Evolutionary conservation across 2,329 filamentous ascomycete species (phyloP).

Genomic region (Penicillium sp.): DNA sequence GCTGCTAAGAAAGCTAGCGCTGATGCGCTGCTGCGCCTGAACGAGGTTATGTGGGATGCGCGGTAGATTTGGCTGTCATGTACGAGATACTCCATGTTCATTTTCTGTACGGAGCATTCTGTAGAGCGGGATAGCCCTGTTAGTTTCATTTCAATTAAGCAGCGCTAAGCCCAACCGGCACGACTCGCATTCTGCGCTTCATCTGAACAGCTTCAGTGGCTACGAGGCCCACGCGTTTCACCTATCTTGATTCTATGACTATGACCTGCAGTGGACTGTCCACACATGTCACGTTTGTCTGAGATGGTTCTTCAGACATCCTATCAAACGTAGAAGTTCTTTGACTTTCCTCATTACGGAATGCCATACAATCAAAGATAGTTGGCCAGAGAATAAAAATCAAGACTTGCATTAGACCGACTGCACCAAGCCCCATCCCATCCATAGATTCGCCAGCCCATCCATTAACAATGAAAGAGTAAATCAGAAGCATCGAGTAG

Average conservation of each 20-base stretch:
- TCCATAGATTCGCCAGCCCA: slow-evolving; percentile 30
- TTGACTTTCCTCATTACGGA: too few species aligned
- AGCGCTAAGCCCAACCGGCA: slow-evolving; percentile 13
- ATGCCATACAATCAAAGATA: too few species aligned
- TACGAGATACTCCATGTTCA: neutral
- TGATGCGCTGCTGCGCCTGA: slow-evolving; percentile 42
- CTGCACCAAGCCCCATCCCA: slow-evolving; percentile 28
- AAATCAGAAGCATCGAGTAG: slow-evolving; percentile 11
- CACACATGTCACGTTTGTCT: slow-evolving; percentile 16
- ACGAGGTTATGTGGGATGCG: slow-evolving; percentile 48
- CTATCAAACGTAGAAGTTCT: neutral
- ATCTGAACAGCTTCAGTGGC: slow-evolving; percentile 8
- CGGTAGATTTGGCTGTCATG: slow-evolving; percentile 17
- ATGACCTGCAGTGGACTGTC: slow-evolving; percentile 1
- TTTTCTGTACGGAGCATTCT: neutral
- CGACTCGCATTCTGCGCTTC: slow-evolving; percentile 9
- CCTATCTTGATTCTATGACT: slow-evolving; percentile 15
- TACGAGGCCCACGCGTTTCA: slow-evolving; percentile 25
- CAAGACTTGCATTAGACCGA: slow-evolving; percentile 22
- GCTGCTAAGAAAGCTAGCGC: slow-evolving; percentile 43
- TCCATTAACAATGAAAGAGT: slow-evolving; percentile 26
- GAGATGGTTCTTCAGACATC: slow-evolving; percentile 24
- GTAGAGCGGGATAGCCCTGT: neutral
- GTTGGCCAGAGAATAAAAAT: slow-evolving; percentile 1
- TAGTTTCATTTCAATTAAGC: slow-evolving; percentile 12